Percentiles rank a stretch among this genome's conserved stretches.
phyloP scores from a whole-genome alignment of 352 stramenopile genomes.

The Phytopythium vexans region DNA sequence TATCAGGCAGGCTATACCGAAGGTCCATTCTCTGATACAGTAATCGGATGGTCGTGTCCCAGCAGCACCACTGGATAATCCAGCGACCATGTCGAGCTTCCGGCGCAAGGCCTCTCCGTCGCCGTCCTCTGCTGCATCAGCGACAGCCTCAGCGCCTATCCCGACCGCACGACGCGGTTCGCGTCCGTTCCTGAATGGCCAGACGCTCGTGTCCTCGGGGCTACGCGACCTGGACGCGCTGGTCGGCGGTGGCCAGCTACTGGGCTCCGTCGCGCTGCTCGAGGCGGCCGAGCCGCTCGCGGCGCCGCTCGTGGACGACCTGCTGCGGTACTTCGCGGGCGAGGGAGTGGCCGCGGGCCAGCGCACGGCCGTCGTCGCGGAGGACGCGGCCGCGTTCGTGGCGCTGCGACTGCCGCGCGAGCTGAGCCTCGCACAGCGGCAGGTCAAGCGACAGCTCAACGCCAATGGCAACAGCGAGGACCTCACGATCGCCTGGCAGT shows the following conservation, averaged over 20 bases:
- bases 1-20: too few species aligned
- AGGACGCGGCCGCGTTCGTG: slow-evolving; percentile 37
- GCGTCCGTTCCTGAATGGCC: slow-evolving; percentile 68
- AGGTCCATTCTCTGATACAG: too few species aligned
- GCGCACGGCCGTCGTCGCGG: slow-evolving; percentile 26
- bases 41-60: too few species aligned
- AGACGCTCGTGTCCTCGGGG: slow-evolving; percentile 54
- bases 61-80: too few species aligned
- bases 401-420: slow-evolving; percentile 46
- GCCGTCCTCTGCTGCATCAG: background rate
- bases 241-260: slow-evolving; percentile 49
- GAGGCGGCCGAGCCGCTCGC: slow-evolving; percentile 22
- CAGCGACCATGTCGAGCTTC: slow-evolving; percentile 38
- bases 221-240: slow-evolving; percentile 50
- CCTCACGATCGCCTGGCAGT: slow-evolving; percentile 78
- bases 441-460: slow-evolving; percentile 55
- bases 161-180: slow-evolving; percentile 26
- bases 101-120: slow-evolving; percentile 23
- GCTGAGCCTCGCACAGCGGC: slow-evolving; percentile 62
- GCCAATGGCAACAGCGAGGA: slow-evolving; percentile 2
- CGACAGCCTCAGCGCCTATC: background rate
- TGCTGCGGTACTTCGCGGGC: slow-evolving; percentile 65
- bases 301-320: slow-evolving; percentile 35
- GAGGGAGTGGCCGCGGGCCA: slow-evolving; percentile 51
- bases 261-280: slow-evolving; percentile 47